These are phyloP conservation scores for Aplosporella prunicola DNA, from an alignment of 2,329 filamentous ascomycete genomes.

Conservation along the genomic window DNA sequence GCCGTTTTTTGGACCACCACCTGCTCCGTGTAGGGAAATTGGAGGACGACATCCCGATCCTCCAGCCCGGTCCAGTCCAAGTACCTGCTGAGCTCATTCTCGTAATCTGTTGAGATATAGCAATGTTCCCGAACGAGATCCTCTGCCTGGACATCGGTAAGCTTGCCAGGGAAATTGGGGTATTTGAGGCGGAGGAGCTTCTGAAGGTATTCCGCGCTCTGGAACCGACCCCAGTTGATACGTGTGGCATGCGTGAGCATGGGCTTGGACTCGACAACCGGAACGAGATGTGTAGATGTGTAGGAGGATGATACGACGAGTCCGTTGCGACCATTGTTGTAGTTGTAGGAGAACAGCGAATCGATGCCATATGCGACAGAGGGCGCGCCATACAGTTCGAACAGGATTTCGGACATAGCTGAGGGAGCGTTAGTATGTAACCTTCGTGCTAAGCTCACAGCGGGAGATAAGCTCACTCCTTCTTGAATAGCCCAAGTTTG, in stretches of 20 bases:
- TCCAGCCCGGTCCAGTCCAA: constrained; percentile 90
- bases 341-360: constrained; percentile 87
- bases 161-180: constrained; percentile 74
- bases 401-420: constrained; percentile 97
- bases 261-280: constrained; percentile 78
- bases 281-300: constrained; percentile 90
- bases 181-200: constrained; percentile 90
- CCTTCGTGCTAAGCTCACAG: too few species aligned
- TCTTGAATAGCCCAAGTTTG: constrained; percentile 78
- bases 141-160: constrained; percentile 79
- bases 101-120: constrained; percentile 79
- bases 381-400: constrained; percentile 88
- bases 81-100: constrained; percentile 63
- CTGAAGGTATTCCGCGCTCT: constrained; percentile 81
- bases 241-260: constrained; percentile 77
- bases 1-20: constrained; percentile 84
- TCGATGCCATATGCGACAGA: constrained; percentile 92
- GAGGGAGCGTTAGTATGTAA: constrained; percentile 21
- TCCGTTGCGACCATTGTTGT: constrained; percentile 81
- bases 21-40: constrained; percentile 90
- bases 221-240: constrained; percentile 89
- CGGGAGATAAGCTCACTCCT: constrained; percentile 47
- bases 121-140: constrained; percentile 80
- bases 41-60: constrained; percentile 77
- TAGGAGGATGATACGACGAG: constrained; percentile 87